Conservation (phyloP, 495 filamentous ascomycete genomes). For the Bombardia bombarda region DNA sequence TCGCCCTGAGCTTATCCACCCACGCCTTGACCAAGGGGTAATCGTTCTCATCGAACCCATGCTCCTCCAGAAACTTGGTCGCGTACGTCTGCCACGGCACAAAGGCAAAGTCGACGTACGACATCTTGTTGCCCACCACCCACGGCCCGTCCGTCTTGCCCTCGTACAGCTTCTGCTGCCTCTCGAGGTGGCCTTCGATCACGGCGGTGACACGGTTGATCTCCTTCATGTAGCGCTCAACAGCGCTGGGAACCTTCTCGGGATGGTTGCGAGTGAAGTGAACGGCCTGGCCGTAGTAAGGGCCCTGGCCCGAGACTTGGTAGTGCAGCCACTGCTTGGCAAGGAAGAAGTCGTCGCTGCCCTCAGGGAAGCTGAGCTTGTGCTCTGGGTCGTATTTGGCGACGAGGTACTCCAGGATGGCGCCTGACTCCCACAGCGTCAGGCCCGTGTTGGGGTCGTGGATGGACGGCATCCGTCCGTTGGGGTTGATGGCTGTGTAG, state of each 20-base stretch:
- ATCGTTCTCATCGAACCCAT: conserved; percentile 13
- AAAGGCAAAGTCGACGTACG: conserved; percentile 54
- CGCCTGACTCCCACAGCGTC: conserved; percentile 65
- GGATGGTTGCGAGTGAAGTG: conserved; percentile 44
- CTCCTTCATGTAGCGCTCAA: conserved; percentile 54
- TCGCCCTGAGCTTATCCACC: conserved; percentile 21
- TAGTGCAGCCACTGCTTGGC: conserved; percentile 61
- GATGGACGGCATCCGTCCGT: conserved; percentile 59
- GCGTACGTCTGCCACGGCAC: conserved; percentile 42
- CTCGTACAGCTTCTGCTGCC: conserved; percentile 24
- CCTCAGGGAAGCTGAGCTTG: conserved; percentile 47
- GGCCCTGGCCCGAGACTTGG: conserved; percentile 62
- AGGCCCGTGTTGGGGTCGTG: conserved; percentile 61
- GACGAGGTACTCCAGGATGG: conserved; percentile 63
- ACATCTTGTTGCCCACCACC: conserved; percentile 52
- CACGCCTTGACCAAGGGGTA: conserved; percentile 30
- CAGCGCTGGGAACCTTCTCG: conserved; percentile 49
- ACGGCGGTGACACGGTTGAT: conserved; percentile 52
- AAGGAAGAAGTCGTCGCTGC: conserved; percentile 40
- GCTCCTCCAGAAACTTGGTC: conserved; percentile 7
- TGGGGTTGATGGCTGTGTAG: conserved; percentile 57
- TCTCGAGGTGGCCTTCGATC: conserved; percentile 43
- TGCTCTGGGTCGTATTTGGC: conserved; percentile 61
- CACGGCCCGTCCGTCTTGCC: conserved; percentile 24
- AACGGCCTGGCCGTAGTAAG: conserved; percentile 53